Evolutionary conservation across 495 filamentous ascomycete species (phyloP).

Genomic region (Penicillium flavigenum): DNA sequence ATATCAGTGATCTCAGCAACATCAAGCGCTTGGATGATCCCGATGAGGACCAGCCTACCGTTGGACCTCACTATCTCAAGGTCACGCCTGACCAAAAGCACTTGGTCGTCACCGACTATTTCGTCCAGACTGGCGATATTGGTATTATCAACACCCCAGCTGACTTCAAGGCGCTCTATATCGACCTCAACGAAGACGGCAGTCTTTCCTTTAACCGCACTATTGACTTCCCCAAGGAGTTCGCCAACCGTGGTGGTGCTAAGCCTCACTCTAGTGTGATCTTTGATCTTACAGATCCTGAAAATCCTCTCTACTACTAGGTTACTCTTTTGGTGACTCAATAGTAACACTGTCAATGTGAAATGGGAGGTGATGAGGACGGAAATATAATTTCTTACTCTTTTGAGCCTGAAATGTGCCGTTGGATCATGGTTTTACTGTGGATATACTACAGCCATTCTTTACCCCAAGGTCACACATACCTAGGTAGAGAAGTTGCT

Average conservation of each 20-base stretch:
- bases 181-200: slow-evolving; percentile 57
- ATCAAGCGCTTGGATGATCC: slow-evolving; percentile 61
- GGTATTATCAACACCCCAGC: slow-evolving; percentile 61
- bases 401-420: slow-evolving; percentile 1
- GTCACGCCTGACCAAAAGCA: slow-evolving; percentile 64
- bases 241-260: slow-evolving; percentile 54
- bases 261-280: slow-evolving; percentile 60
- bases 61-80: slow-evolving; percentile 65
- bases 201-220: slow-evolving; percentile 55
- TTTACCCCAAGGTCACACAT: no score
- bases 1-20: slow-evolving; percentile 60
- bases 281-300: slow-evolving; percentile 57
- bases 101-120: slow-evolving; percentile 62
- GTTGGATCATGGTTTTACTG: not conserved
- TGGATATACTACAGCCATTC: not conserved
- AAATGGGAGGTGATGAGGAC: not conserved
- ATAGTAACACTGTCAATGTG: not conserved
- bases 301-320: slow-evolving; percentile 44
- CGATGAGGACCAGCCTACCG: slow-evolving; percentile 55
- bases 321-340: not conserved
- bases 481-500: no score
- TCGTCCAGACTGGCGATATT: slow-evolving; percentile 63
- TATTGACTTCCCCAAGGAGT: slow-evolving; percentile 56
- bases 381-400: not conserved
- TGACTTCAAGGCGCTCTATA: slow-evolving; percentile 62